These are phyloP conservation scores for Nicotiana undulata DNA, from an alignment of 257 asterid genomes.

Conservation along the genomic window DNA sequence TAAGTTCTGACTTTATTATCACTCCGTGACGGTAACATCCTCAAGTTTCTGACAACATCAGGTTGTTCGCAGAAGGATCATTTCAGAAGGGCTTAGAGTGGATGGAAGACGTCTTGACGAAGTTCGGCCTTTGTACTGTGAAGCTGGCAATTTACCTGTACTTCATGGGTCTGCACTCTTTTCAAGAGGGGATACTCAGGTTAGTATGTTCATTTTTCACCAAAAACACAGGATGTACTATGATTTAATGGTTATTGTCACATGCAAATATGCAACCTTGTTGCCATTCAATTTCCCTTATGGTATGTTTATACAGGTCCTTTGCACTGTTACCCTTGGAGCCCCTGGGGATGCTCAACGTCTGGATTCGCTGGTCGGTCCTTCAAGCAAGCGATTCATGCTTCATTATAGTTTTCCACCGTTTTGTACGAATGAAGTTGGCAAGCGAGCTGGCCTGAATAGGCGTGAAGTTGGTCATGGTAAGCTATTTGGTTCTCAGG, in stretches of 20 bases:
- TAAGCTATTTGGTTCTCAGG: slow-evolving; percentile 25
- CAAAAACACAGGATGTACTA: background rate
- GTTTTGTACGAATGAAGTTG: slow-evolving; percentile 88
- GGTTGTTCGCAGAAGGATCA: slow-evolving; percentile 88
- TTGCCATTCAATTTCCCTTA: background rate
- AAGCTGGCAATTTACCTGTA: slow-evolving; percentile 76
- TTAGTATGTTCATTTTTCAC: slow-evolving; percentile 17
- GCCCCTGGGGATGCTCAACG: slow-evolving; percentile 97
- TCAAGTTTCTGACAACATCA: slow-evolving; percentile 28
- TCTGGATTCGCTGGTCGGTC: slow-evolving; percentile 81
- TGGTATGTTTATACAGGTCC: slow-evolving; percentile 50
- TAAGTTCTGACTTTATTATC: background rate
- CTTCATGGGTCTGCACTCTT: slow-evolving; percentile 88
- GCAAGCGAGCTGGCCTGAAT: slow-evolving; percentile 80
- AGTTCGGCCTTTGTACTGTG: slow-evolving; percentile 84
- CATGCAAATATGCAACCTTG: slow-evolving; percentile 3
- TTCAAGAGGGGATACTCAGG: slow-evolving; percentile 97
- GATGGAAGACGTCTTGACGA: slow-evolving; percentile 93
- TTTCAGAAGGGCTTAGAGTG: slow-evolving; percentile 77
- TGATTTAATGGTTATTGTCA: background rate
- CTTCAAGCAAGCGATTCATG: slow-evolving; percentile 91
- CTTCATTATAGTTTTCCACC: slow-evolving; percentile 98
- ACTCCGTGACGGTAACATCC: slow-evolving; percentile 10
- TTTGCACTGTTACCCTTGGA: slow-evolving; percentile 94
- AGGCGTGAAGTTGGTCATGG: slow-evolving; percentile 99